Base-by-base conservation (phyloP, 352 stramenopile species). In the Phytopythium litorale region DNA sequence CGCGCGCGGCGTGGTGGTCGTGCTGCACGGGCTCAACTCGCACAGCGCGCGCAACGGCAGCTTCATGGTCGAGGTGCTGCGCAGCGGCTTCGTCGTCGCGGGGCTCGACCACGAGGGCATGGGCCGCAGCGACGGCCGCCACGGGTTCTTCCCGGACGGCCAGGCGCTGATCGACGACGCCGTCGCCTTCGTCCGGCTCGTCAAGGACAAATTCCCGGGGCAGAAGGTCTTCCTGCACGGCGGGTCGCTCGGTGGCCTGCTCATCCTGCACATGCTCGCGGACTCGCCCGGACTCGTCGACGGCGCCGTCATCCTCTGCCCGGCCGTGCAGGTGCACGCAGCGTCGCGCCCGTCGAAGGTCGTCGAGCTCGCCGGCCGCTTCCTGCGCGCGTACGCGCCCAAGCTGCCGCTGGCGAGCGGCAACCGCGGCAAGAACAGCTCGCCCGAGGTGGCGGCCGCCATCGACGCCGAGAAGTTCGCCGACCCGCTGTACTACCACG, bases 41-140 rank as follows among this genome's bases (percentile, higher is more conserved):
- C 84, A 94, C 68, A 91, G 82, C 60, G 82, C 76, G n/a, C 77
- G 84, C 50, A 89, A 87, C 71, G 88, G 82, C 40, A 77, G 66
- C 54, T 90, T 92, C 68, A 89, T 88, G 73, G 68, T 86, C 45
- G 75, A 87, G 55, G 68, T 90, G 33, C 63, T 94, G 46, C 58
- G 73, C 30, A 76, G 66, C 51, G 81, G 83, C 21, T 94, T 89
- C 58, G 45, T 91, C 18, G 76, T 90, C 32, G 83, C 81, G 0
- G 75, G 75, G 2, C 60, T 91, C 37, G 84, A 94, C 52, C 77
- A 86, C 50, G 82, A 90, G 66, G 84, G 84, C 33, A 90, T 90
- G 78, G 84, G 84, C 4, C 75, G 84, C 49, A 92, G 79, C 64
- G 82, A 87, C 58, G 84, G 84, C 1, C 72, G 82, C 60, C 84